A percentile compares a stretch with the other conserved stretches of the same genome.
phyloP scores from a whole-genome alignment of 495 filamentous ascomycete species.

The Lichenothelia convexa region DNA sequence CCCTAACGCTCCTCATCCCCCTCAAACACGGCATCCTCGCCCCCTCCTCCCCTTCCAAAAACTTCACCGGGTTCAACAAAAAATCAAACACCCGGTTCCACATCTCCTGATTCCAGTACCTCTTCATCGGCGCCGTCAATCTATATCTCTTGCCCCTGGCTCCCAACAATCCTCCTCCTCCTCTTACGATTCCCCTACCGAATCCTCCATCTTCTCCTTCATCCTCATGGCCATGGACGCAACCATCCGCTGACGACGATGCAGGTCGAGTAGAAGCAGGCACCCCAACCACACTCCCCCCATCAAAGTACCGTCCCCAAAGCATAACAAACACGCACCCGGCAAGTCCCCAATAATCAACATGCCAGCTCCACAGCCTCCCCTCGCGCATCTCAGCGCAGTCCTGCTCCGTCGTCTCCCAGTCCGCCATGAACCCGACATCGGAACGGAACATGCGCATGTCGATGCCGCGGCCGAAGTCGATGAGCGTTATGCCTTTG shows the following conservation, averaged over 20 bases:
- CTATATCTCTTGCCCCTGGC: constrained; percentile 43
- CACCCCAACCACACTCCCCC: no score
- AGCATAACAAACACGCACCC: constrained; percentile 70
- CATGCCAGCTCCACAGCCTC: constrained; percentile 87
- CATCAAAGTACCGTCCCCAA: constrained; percentile 90
- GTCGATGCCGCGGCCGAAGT: constrained; percentile 90
- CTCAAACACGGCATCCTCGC: constrained; percentile 44
- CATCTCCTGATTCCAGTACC: constrained; percentile 89
- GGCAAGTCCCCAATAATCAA: constrained; percentile 85
- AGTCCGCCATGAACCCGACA: constrained; percentile 86
- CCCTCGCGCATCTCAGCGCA: constrained; percentile 89
- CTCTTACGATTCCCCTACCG: constrained; percentile 26
- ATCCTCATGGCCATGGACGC: no score
- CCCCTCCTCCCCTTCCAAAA: constrained; percentile 41
- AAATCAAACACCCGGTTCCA: constrained; percentile 75
- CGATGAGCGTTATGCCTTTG: constrained; percentile 73
- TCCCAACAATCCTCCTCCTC: constrained; percentile 20
- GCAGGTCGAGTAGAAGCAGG: no score
- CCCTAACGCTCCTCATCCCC: constrained; percentile 45
- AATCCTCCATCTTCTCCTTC: constrained; percentile 17
- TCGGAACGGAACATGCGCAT: constrained; percentile 61
- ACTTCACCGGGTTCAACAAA: constrained; percentile 57
- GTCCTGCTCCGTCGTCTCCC: constrained; percentile 67
- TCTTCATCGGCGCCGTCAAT: constrained; percentile 60
- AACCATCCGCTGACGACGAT: no score